phyloP scores from a whole-genome alignment of 2,329 filamentous ascomycete genomes.

The Fulvia fulva region DNA sequence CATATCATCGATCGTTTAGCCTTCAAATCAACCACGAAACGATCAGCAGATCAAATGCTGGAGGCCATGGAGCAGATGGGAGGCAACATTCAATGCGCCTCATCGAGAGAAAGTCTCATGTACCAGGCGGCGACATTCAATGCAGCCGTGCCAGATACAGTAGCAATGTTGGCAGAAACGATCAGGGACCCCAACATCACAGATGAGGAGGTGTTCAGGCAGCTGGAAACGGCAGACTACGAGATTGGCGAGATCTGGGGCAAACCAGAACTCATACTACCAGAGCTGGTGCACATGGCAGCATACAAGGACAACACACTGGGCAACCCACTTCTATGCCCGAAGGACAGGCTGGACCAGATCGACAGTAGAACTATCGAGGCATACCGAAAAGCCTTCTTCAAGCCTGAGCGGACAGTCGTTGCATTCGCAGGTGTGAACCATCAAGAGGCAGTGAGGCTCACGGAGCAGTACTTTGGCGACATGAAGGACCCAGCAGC shows the following conservation, averaged over 20 bases:
- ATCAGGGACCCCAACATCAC: constrained; percentile 82
- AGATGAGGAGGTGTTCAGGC: constrained; percentile 78
- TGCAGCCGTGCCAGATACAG: constrained; percentile 75
- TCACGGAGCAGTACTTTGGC: constrained; percentile 84
- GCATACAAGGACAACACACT: constrained; percentile 95
- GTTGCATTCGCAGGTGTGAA: constrained; percentile 91
- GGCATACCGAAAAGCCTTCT: constrained; percentile 78
- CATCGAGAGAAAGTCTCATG: constrained; percentile 93
- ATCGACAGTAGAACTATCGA: constrained; percentile 73
- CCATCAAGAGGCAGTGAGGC: constrained; percentile 71
- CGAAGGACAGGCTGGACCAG: constrained; percentile 69
- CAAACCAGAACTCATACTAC: constrained; percentile 92
- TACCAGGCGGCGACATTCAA: constrained; percentile 99
- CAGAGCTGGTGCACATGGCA: constrained; percentile 90
- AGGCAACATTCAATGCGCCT: constrained; percentile 95
- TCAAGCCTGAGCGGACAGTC: constrained; percentile 84
- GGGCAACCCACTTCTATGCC: constrained; percentile 88
- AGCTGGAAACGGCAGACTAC: constrained; percentile 87
- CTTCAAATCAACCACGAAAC: constrained; percentile 78
- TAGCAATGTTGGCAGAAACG: constrained; percentile 85
- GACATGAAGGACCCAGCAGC: constrained; percentile 61
- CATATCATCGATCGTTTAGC: constrained; percentile 95
- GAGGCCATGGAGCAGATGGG: constrained; percentile 83
- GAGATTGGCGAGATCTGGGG: constrained; percentile 97
- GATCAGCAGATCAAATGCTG: constrained; percentile 77